Evolutionary conservation across 345 rosid genomes (phyloP), one percentile per base, ranked within the genome.

Genomic region (Mangifera indica): DNA sequence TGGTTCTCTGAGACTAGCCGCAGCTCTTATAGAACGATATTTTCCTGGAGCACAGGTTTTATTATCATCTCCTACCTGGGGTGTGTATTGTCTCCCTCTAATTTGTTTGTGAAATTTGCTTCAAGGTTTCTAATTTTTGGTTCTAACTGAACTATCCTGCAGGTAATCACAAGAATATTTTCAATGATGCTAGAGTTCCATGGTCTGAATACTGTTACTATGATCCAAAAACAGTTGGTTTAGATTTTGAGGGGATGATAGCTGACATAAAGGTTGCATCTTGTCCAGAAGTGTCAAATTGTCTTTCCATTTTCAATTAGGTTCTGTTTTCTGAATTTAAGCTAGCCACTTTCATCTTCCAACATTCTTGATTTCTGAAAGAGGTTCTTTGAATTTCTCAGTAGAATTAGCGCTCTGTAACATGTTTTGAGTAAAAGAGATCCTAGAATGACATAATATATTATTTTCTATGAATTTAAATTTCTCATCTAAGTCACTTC

Each of bases 231-330:
- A 95, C 99, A 20, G 96, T 92, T 81, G 99, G 99, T 72, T 84
- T 95, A 89, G 99, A 92, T 77, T 95, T 95, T 78, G 99, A 92
- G 60, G 99, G 99, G 68, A 95, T 92, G 98, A 85, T 95, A 66
- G 81, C 92, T 10, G 98, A 95, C 79, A 89, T 95, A 53, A 90
- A 89, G 96, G 98, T 92, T 69, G 58, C 79, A 17, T 70, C 80
- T 60, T 24, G 61, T 20, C 49, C n/a, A 7, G 32, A 63, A 45
- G 10, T 51, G 26, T 46, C 42, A 13, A 48, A 20, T 45, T 55
- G 54, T 37, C 37, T 67, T 18, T 51, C 46, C 18, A 32, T 34
- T 18, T 66, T 3, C 46, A 18, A 7, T 51, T 51, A 18, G 46
- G 9, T 51, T 66, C 6, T 66, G 11, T 29, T 67, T 67, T 52